Conservation (phyloP, 176 grass and related monocot genomes). For the Rhynchospora pubera region DNA sequence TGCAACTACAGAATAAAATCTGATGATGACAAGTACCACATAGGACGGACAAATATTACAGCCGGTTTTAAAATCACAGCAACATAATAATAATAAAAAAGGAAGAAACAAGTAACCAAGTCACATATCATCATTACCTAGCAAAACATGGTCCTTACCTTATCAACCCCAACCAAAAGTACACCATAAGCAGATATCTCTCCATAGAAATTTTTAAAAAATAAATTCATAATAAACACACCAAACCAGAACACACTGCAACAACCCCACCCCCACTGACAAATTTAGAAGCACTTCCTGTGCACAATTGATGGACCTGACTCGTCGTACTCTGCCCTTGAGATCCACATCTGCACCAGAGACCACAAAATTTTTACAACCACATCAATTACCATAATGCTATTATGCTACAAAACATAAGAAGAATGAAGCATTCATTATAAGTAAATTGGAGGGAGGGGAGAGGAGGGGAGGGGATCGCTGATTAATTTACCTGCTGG, state of each 20-base stretch:
- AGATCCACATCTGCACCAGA: conserved; percentile 82
- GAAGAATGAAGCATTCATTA: background rate
- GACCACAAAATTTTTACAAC: background rate
- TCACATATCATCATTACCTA: conserved; percentile 12
- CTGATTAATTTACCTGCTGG: conserved; percentile 53
- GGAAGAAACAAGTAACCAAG: background rate
- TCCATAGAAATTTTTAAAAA: conserved; percentile 7
- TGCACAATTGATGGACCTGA: conserved; percentile 91
- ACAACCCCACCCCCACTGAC: background rate
- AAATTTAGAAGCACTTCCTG: conserved; percentile 90
- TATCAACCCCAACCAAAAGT: conserved; percentile 12
- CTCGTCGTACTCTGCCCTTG: conserved; percentile 89
- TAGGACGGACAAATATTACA: conserved; percentile 17
- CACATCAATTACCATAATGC: conserved; percentile 14
- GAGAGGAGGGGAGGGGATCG: no score
- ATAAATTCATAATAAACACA: conserved; percentile 16
- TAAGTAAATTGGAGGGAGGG: background rate
- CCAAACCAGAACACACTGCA: conserved; percentile 1
- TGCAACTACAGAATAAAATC: conserved; percentile 3
- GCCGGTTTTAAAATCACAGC: conserved; percentile 19
- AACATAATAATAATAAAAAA: background rate
- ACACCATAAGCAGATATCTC: conserved; percentile 9
- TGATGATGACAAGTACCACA: conserved; percentile 1
- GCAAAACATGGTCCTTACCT: conserved; percentile 19
- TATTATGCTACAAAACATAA: background rate